Base-by-base conservation (phyloP, 495 filamentous ascomycete species). In the Neurospora intermedia region DNA sequence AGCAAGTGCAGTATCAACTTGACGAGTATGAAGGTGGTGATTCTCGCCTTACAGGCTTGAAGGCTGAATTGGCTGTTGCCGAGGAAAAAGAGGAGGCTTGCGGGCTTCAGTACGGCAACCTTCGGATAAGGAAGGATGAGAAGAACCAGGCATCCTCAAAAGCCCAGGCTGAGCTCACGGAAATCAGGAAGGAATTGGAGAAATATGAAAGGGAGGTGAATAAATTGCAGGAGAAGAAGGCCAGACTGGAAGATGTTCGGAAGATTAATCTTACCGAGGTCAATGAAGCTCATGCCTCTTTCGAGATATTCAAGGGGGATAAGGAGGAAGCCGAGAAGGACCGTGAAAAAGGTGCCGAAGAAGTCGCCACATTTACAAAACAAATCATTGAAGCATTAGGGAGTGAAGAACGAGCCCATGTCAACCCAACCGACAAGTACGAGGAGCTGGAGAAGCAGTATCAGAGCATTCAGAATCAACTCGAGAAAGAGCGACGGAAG, bases 371-470 rank as follows among this genome's bases (percentile, higher is more conserved):
- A 1, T 91, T 88, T 75, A 88, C 75, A n/a, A 78, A 78, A 20
- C 80, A 91, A 73, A 94, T 94, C 77, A 76, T 73, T 42, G 80
- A 70, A 78, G 6, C 1, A 35, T 38, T 66, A 27, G 31, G 15
- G 54, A 35, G 54, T 4, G 54, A 66, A 35, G 54, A 66, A 35
- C 54, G 54, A 38, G 54, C 7, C 27, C 27, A 66, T 31, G 70
- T 94, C 31, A 90, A 84, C 40, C 74, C 80, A 6, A 78, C 77
- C 48, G 89, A 93, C 78, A 96, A 91, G 0, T 69, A 83, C 7
- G 75, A 81, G 6, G 89, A 86, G 59, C 81, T 98, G 5, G 88
- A 91, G 48, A 86, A 82, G 69, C 92, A 91, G 77, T 85, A 92
- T 46, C 81, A 87, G 0, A 87, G 85, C 38, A 79, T 97, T 35